Base-by-base conservation (phyloP, 176 grass and related monocot genomes). In the Bromus sterilis region DNA sequence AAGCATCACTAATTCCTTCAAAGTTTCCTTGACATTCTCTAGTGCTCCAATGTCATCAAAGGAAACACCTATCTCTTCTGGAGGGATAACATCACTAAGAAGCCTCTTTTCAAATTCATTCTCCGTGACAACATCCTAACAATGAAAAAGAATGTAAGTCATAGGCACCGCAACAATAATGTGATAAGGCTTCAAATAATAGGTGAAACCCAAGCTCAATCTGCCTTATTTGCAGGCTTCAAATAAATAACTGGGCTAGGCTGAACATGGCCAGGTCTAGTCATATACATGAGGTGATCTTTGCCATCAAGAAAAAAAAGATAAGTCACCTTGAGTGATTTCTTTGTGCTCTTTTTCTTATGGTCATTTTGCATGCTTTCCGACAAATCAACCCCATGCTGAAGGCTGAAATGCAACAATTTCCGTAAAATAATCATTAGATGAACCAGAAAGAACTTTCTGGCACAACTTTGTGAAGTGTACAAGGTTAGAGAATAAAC, bases 1-100 rank as follows among this genome's bases (percentile, higher is more conserved):
- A 84, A 98, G 92, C 95, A 98, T 98, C 76, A 98, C 95, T 82
- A 98, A 85, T 75, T 98, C 95, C 89, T 98, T 95, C 80, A 98
- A 81, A 55, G 95, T 98, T 85, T 91, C 95, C 86, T 98, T 98
- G 42, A 98, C 90, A 81, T 84, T 98, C 87, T 98, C 95, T 35
- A 98, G 84, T 67, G 95, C 95, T 75, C 95, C 95, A 62, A 98
- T 98, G 33, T 98, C 95, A 26, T 93, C 89, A 82, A 98, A 98
- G 51, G 78, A 93, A 72, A 98, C 95, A 56, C 93, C 95, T 80
- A 98, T 98, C 85, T 98, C 95, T 60, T 89, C 84, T 66, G 95
- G 91, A 82, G 95, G 95, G 58, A 98, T 98, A 32, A 98, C 92
- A 83, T 98, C 95, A 62, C 81, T 75, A 63, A 98, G 90, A 89